Evolutionary conservation across 1,139 yeast genomes (phyloP).

Genomic region (Trichomonascaceae sp.): DNA sequence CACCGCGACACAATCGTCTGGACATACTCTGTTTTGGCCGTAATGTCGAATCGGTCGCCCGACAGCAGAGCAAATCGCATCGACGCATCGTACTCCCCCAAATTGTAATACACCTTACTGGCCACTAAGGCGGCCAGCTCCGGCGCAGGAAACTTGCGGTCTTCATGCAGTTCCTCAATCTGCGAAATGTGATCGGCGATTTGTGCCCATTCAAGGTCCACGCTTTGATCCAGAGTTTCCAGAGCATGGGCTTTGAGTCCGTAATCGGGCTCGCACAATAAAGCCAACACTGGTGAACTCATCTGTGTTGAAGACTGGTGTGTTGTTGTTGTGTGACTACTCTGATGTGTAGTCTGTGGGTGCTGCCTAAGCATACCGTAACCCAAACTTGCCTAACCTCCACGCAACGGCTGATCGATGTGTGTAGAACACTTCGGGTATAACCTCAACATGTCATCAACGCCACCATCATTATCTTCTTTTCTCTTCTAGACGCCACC

Average conservation of each 20-base stretch:
- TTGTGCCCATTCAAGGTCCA: slow-evolving; percentile 95
- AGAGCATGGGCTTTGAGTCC: slow-evolving; percentile 75
- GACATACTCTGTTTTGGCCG: slow-evolving; percentile 68
- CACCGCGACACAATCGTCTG: slow-evolving; percentile 92
- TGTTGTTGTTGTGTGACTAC: neutral
- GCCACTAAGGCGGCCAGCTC: slow-evolving; percentile 83
- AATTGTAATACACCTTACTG: slow-evolving; percentile 87
- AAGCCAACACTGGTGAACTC: slow-evolving; percentile 39
- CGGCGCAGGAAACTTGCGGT: slow-evolving; percentile 60
- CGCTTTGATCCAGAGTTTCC: slow-evolving; percentile 64
- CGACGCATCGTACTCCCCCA: slow-evolving; percentile 88
- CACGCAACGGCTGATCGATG: neutral
- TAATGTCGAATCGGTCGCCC: slow-evolving; percentile 62
- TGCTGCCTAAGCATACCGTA: neutral
- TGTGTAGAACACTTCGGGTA: no score
- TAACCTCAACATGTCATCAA: no score
- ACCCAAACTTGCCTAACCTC: neutral
- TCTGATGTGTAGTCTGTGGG: neutral
- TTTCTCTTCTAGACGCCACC: no score
- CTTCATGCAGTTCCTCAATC: slow-evolving; percentile 84
- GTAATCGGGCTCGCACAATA: slow-evolving; percentile 69
- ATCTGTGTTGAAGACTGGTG: slow-evolving; percentile 5
- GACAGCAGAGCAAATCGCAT: slow-evolving; percentile 83
- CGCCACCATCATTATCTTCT: no score
- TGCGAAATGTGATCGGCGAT: slow-evolving; percentile 81